These are phyloP conservation scores for Suillus cothurnatus DNA, from an alignment of 768 basidiomycete species.

Conservation along the genomic window DNA sequence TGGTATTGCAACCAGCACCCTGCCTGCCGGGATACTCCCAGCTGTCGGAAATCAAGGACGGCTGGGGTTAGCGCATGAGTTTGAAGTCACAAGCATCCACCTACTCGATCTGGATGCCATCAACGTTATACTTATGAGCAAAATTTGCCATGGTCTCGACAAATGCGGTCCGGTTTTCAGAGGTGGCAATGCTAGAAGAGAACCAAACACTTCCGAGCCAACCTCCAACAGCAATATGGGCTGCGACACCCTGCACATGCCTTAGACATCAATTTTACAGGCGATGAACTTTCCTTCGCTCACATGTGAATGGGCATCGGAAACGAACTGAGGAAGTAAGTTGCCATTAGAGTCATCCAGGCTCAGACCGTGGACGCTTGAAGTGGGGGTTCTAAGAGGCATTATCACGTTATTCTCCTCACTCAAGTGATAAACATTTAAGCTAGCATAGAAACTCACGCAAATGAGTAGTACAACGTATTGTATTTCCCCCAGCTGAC, in stretches of 20 bases:
- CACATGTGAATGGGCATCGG: constrained; percentile 6
- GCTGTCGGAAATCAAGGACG: constrained; percentile 40
- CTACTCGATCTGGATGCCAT: constrained; percentile 64
- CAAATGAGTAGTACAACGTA: constrained; percentile 61
- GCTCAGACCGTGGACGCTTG: background rate
- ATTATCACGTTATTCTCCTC: background rate
- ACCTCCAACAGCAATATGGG: constrained; percentile 57
- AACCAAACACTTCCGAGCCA: constrained; percentile 62
- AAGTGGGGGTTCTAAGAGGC: constrained; percentile 6
- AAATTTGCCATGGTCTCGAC: constrained; percentile 50
- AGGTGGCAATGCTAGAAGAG: constrained; percentile 50
- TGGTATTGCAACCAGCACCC: constrained; percentile 72
- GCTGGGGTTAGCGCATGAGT: background rate
- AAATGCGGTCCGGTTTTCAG: constrained; percentile 55
- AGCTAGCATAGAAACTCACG: constrained; percentile 36
- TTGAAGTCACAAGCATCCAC: constrained; percentile 26
- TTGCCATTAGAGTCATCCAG: constrained; percentile 6
- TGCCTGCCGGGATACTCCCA: constrained; percentile 82
- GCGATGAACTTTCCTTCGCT: background rate
- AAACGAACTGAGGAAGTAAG: constrained; percentile 9
- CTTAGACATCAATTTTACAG: background rate
- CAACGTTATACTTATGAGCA: constrained; percentile 49
- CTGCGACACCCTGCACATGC: constrained; percentile 46
- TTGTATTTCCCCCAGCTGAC: constrained; percentile 54
- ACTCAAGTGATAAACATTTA: background rate